Base-by-base conservation (phyloP, 139 green algal genomes). In the Picochlorum sp. region DNA sequence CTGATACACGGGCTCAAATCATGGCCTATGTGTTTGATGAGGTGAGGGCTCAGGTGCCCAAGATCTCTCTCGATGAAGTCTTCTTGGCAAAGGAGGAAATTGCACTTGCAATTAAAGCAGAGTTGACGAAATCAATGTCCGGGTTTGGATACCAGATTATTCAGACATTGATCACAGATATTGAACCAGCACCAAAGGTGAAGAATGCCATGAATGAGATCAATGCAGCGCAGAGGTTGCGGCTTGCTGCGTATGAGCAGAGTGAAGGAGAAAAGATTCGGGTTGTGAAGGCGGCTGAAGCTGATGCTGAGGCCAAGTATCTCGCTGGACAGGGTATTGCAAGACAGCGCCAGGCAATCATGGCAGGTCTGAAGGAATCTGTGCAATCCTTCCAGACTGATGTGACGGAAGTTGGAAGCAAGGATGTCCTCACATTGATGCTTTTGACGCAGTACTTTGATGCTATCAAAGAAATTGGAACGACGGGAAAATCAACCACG, bases 221-320 rank as follows among this genome's bases (percentile, higher is more conserved):
- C 79, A 94, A 95, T 65, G 85, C 84, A 3, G 78, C 80, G 6
- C 78, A 84, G 46, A 71, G 67, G 13, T 37, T 56, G 47, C 64
- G 73, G 16, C 57, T 86, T 41, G 87, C 87, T 6, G 82, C 87
- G 13, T 62, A 80, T 21, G 81, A 95, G 65, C 81, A 90, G 65
- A 60, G 28, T 21, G 87, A 95, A 74, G 87, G 87, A 0, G 78
- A 87, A 20, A 92, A 96, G 82, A 80, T 95, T 15, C 66, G 75
- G 4, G 76, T 90, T 14, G 83, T 94, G 8, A 97, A 97, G 74
- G 80, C 79, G 1, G 92, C 92, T 2, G 90, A 97, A 78, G 92
- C 85, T 6, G 92, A 97, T 49, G 90, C 92, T 10, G 92, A 98
- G 75, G 78, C 85, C 50, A 97, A 98, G 83, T 97, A 81, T 67